These are phyloP conservation scores for Endoconidiophora polonica DNA, from an alignment of 2,329 filamentous ascomycete species.

Conservation along the genomic window DNA sequence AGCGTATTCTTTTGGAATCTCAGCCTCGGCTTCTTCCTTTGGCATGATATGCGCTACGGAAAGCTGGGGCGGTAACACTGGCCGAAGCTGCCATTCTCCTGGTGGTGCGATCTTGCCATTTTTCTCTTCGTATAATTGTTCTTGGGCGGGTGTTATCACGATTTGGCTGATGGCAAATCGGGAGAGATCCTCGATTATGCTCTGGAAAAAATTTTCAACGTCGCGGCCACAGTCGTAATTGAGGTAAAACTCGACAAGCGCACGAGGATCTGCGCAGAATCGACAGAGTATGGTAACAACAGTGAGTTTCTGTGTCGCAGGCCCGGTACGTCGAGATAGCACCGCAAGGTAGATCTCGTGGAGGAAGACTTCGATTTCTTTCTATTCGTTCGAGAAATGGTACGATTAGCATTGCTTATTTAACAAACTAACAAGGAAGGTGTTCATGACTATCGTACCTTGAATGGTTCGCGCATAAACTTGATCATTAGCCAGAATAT, in stretches of 20 bases:
- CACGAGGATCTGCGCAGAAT: conserved; percentile 69
- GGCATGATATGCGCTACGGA: conserved; percentile 59
- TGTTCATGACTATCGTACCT: conserved; percentile 34
- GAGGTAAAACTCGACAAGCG: conserved; percentile 84
- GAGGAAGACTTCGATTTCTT: conserved; percentile 93
- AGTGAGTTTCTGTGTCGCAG: conserved; percentile 78
- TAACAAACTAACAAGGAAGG: neutral
- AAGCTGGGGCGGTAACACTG: conserved; percentile 72
- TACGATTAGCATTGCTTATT: neutral
- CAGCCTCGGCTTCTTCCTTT: conserved; percentile 42
- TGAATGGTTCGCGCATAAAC: conserved; percentile 81
- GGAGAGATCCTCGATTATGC: conserved; percentile 82
- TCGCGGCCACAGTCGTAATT: conserved; percentile 97
- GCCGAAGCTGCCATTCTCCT: conserved; percentile 71
- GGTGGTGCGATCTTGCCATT: conserved; percentile 42
- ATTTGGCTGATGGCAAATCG: conserved; percentile 70
- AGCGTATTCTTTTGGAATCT: conserved; percentile 74
- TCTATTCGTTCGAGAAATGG: conserved; percentile 29
- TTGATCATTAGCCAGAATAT: conserved; percentile 98
- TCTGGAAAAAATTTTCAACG: conserved; percentile 94
- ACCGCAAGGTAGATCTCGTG: conserved; percentile 95
- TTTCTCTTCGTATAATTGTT: conserved; percentile 74
- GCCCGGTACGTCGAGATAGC: conserved; percentile 72
- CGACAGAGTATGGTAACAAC: conserved; percentile 76
- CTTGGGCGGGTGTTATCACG: conserved; percentile 55